These are phyloP conservation scores for Trypanosoma melophagium DNA, from an alignment of 208 protist species.

Conservation along the genomic window DNA sequence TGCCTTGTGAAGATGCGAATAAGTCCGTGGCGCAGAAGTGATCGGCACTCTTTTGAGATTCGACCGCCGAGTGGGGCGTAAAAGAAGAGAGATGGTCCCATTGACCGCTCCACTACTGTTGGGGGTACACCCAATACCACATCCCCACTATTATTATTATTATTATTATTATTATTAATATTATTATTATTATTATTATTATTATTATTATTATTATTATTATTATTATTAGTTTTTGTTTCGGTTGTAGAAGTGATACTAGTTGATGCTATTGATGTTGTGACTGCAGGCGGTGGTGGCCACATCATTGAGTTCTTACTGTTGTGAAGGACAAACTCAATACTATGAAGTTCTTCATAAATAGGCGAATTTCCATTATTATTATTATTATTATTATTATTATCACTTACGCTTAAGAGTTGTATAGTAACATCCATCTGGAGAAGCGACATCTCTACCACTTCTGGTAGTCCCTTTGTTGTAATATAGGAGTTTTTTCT, in stretches of 20 bases:
- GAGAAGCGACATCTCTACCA: conserved; percentile 21
- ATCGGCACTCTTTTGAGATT: conserved; percentile 22
- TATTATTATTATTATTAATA: background rate
- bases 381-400: too few species aligned
- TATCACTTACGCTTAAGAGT: background rate
- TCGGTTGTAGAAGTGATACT: too few species aligned
- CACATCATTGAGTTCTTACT: conserved; percentile 8
- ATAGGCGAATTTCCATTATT: background rate
- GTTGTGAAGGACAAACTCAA: conserved; percentile 29
- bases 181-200: background rate
- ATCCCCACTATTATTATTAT: too few species aligned
- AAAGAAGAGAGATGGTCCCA: conserved; percentile 17
- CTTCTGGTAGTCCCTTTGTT: too few species aligned
- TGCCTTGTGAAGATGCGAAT: conserved; percentile 6
- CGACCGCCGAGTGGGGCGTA: conserved; percentile 25
- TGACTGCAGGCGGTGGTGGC: background rate
- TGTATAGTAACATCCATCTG: conserved; percentile 9
- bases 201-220: background rate
- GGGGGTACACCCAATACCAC: too few species aligned
- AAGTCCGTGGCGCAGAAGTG: conserved; percentile 17
- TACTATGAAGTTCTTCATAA: conserved; percentile 10
- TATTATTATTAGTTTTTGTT: background rate
- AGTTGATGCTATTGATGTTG: too few species aligned
- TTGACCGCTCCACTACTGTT: background rate
- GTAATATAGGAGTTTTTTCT: too few species aligned